Evolutionary conservation across 2,329 filamentous ascomycete genomes (phyloP).

Genomic region (Fusarium musae): DNA sequence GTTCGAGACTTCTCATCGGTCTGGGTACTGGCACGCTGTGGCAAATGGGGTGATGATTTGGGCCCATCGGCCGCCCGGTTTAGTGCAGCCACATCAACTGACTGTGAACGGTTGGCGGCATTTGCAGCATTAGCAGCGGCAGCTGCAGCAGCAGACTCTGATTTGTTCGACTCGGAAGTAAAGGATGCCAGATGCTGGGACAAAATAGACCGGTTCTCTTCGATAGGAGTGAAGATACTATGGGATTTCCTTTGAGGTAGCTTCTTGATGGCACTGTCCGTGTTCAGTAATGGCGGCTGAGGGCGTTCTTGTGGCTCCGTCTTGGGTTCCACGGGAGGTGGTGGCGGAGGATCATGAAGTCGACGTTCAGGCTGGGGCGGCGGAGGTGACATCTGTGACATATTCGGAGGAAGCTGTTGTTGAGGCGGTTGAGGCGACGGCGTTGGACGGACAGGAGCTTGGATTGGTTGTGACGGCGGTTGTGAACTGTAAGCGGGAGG

Average conservation of each 20-base stretch:
- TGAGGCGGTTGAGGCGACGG: constrained; percentile 69
- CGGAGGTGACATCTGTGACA: constrained; percentile 63
- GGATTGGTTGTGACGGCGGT: constrained; percentile 60
- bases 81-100: constrained; percentile 70
- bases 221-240: constrained; percentile 97
- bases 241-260: constrained; percentile 82
- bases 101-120: constrained; percentile 65
- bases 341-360: constrained; percentile 63
- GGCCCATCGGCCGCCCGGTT: constrained; percentile 60
- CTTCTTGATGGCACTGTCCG: constrained; percentile 65
- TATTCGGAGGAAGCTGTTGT: constrained; percentile 61
- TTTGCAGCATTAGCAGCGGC: constrained; percentile 42
- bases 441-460: constrained; percentile 60
- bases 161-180: constrained; percentile 61
- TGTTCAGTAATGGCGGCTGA: constrained; percentile 61
- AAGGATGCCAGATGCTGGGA: constrained; percentile 83
- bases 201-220: constrained; percentile 88
- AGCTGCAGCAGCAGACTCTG: constrained; percentile 48
- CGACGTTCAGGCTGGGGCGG: constrained; percentile 60
- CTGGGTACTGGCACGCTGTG: constrained; percentile 62
- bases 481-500: constrained; percentile 74
- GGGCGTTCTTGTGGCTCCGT: constrained; percentile 60
- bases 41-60: constrained; percentile 69
- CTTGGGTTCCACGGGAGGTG: constrained; percentile 62
- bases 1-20: constrained; percentile 58